These are phyloP conservation scores for Sordariomycetes sp. DNA, from an alignment of 2,329 filamentous ascomycete species.

Conservation along the genomic window DNA sequence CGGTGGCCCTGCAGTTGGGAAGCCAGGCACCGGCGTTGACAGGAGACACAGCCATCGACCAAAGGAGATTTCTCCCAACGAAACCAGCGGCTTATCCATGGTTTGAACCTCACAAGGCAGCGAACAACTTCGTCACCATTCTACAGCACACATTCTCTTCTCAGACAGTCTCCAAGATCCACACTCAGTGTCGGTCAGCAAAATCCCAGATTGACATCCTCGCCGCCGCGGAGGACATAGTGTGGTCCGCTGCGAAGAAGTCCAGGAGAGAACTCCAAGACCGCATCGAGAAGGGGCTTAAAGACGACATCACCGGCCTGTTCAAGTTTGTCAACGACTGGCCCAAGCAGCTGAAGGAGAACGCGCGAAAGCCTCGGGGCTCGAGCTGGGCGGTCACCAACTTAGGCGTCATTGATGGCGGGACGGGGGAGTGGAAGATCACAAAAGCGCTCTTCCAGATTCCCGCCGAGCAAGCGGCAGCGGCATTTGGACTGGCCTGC, in stretches of 20 bases:
- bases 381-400: neutral
- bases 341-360: neutral
- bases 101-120: no score
- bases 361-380: neutral
- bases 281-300: neutral
- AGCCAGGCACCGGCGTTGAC: neutral
- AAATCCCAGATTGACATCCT: no score
- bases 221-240: neutral
- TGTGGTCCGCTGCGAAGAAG: neutral
- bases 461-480: neutral
- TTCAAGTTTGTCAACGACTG: neutral
- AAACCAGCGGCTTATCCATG: no score
- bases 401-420: neutral
- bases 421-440: neutral
- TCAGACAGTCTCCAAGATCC: no score
- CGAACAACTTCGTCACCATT: no score
- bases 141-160: no score
- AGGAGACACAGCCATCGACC: neutral
- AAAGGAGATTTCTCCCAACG: neutral
- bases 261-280: neutral
- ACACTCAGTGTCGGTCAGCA: no score
- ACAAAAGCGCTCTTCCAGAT: neutral
- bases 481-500: neutral
- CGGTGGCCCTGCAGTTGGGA: neutral
- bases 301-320: neutral